These are phyloP conservation scores for Picea engelmannii DNA, from an alignment of 83 land plant species.

Conservation along the genomic window DNA sequence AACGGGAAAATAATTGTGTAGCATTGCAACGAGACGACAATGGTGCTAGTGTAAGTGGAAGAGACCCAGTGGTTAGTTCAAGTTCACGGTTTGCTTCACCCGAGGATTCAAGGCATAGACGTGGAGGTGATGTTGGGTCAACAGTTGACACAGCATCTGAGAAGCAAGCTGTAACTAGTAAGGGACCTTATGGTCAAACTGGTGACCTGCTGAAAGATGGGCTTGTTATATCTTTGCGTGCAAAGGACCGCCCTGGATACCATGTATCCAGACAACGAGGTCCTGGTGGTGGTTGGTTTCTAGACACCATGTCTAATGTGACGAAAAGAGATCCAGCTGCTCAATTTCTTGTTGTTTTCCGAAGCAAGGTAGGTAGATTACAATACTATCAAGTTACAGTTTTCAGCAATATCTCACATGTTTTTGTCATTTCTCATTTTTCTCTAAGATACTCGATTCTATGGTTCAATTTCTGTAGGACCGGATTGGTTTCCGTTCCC, in stretches of 20 bases:
- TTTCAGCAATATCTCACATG: background rate
- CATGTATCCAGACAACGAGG: constrained; percentile 88
- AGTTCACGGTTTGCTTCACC: constrained; percentile 93
- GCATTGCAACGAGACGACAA: constrained; percentile 74
- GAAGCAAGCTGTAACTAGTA: constrained; percentile 23
- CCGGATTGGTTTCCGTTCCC: constrained; percentile 88
- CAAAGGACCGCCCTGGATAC: constrained; percentile 68
- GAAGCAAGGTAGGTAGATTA: constrained; percentile 56
- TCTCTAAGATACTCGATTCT: background rate
- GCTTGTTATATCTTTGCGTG: constrained; percentile 74
- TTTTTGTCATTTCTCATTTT: background rate
- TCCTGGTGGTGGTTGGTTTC: constrained; percentile 94
- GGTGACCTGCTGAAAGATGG: constrained; percentile 83
- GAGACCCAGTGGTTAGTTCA: constrained; percentile 73
- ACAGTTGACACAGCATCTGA: constrained; percentile 45
- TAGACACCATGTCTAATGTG: constrained; percentile 82
- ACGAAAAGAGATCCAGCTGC: constrained; percentile 97
- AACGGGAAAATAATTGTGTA: constrained; percentile 57
- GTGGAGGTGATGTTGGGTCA: constrained; percentile 35
- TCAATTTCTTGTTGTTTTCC: constrained; percentile 89
- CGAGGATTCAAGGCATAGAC: constrained; percentile 68
- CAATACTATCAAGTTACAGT: background rate
- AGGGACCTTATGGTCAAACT: constrained; percentile 35
- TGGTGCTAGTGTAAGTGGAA: constrained; percentile 59
- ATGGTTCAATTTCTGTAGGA: constrained; percentile 57